A percentile compares a stretch with the other conserved stretches of the same genome.
Evolutionary conservation across 768 basidiomycete species (phyloP).

Genomic region (Pulveroboletus ravenelii): DNA sequence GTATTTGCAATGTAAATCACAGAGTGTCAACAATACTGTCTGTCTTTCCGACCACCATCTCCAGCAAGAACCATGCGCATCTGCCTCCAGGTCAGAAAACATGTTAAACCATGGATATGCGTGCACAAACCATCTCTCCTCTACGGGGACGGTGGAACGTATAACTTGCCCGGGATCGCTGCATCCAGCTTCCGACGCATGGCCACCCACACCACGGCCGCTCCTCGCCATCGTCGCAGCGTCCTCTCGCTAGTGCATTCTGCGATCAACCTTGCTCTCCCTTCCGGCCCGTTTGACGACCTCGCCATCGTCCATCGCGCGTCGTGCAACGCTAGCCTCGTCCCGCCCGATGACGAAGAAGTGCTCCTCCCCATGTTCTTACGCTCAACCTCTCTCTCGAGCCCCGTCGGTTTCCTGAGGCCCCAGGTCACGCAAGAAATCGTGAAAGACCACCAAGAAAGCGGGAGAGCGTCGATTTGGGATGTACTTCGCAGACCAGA

Average conservation of each 20-base stretch:
- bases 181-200: neutral
- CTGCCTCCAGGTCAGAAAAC: neutral
- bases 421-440: constrained; percentile 11
- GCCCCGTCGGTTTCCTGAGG: constrained; percentile 19
- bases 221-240: too few species aligned
- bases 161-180: neutral
- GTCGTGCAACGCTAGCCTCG: constrained; percentile 12
- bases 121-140: neutral
- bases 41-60: too few species aligned
- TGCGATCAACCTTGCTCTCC: constrained; percentile 26
- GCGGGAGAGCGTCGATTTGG: constrained; percentile 13
- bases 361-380: constrained; percentile 20
- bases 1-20: too few species aligned
- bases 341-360: constrained; percentile 14
- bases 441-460: constrained; percentile 6
- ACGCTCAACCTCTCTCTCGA: constrained; percentile 3
- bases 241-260: constrained; percentile 22
- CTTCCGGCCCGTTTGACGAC: constrained; percentile 21
- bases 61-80: neutral
- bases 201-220: neutral
- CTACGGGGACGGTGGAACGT: neutral
- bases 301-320: constrained; percentile 11
- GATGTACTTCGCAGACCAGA: constrained; percentile 14
- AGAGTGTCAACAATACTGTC: too few species aligned
- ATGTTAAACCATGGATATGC: neutral